Evolutionary conservation across 73 alveolate genomes (phyloP), one percentile per base, ranked within the genome.

Genomic region (Urostyla sp.): DNA sequence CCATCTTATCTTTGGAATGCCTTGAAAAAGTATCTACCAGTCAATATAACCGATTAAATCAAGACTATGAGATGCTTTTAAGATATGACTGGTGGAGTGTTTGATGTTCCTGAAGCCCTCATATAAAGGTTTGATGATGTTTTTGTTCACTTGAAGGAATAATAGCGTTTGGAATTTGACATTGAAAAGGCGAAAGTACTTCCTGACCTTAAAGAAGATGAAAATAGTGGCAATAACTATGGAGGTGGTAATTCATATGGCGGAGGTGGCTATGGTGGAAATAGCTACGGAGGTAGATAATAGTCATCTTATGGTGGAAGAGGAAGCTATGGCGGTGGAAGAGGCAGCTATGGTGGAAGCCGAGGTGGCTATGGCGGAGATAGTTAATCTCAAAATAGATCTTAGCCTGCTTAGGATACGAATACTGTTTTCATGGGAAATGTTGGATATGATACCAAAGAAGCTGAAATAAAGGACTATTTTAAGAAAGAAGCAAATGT

Each of bases 51-150:
- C 18, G 49, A 57, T 27, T 27, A 48, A 34, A 44, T 73, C 28
- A 56, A 61, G 21, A 73, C 75, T 24, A 73, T 83, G 83, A 35
- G 83, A 16, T 43, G 72, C 59, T 58, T 50, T 45, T 46, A 72
- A 21, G 76, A 73, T 44, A 36, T 24, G 20, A 55, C 72, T 38
- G 92, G 87, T n/a, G 80, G 40, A 4, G 87, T 57, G 18, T 83
- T 83, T 31, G 92, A 83, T 73, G 83, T 83, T 16, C 75, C 80
- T 3, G 87, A 73, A 40, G 87, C 72, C 18, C 13, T 26, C 3
- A 46, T 44, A 0, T 75, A 52, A 24, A 40, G 52, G 34, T 38
- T 72, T 32, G 82, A 67, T 31, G 80, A 73, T 35, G 31, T 32
- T 30, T 83, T 69, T 44, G 46, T 30, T n/a, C 67, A 81, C 40